phyloP scores from a whole-genome alignment of 352 stramenopile species.

The Globisporangium polare region DNA sequence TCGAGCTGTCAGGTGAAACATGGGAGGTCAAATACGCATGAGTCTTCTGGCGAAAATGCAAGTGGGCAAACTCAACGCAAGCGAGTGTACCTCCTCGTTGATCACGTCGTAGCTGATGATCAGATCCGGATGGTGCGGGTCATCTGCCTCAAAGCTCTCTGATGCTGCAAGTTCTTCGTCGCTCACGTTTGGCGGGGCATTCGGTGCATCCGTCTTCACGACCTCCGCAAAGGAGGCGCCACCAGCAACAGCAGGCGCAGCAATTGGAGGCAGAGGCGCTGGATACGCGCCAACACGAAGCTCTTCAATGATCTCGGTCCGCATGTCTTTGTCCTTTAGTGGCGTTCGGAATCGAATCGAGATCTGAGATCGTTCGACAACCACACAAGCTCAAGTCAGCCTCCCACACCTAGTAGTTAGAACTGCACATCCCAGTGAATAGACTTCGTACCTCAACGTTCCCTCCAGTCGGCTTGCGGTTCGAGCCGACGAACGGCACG shows the following conservation, averaged over 20 bases:
- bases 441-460: constrained; percentile 47
- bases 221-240: background rate
- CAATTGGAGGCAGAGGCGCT: constrained; percentile 13
- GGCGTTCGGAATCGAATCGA: constrained; percentile 49
- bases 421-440: background rate
- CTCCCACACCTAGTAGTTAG: background rate
- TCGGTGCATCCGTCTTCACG: background rate
- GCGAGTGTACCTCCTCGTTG: constrained; percentile 61
- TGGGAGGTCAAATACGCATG: background rate
- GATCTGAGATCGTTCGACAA: constrained; percentile 32
- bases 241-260: background rate
- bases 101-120: constrained; percentile 87
- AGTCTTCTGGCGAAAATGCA: background rate
- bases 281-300: constrained; percentile 59
- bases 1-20: constrained; percentile 35
- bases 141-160: constrained; percentile 18
- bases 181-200: background rate
- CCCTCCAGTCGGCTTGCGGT: constrained; percentile 58
- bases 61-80: background rate
- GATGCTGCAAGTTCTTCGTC: constrained; percentile 1
- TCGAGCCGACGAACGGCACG: constrained; percentile 65
- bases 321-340: constrained; percentile 60
- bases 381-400: background rate
- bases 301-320: constrained; percentile 35
- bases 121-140: constrained; percentile 64